These are phyloP conservation scores for Rhizopogon salebrosus DNA, from an alignment of 768 basidiomycete species.

Conservation along the genomic window DNA sequence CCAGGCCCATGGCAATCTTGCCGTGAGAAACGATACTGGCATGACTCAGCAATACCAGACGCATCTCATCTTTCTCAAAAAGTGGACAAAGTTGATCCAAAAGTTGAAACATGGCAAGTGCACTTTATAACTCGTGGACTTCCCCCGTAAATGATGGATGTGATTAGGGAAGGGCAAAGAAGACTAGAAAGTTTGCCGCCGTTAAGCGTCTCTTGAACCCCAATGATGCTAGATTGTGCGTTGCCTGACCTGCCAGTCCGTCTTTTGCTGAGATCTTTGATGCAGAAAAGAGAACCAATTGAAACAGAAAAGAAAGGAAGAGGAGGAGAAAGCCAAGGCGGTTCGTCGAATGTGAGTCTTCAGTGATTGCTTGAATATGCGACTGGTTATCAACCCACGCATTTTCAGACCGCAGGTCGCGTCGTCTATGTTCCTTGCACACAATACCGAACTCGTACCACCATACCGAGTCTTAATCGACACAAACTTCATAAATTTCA, in stretches of 20 bases:
- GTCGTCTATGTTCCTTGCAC: slow-evolving; percentile 90
- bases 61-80: not conserved
- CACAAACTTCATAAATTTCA: slow-evolving; percentile 99
- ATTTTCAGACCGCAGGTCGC: slow-evolving; percentile 70
- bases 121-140: not conserved
- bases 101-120: slow-evolving; percentile 15
- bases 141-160: not conserved
- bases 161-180: slow-evolving; percentile 79
- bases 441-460: slow-evolving; percentile 93
- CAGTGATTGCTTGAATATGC: not conserved
- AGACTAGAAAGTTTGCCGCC: slow-evolving; percentile 90
- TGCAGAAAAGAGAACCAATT: slow-evolving; percentile 88
- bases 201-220: slow-evolving; percentile 95
- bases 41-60: not conserved
- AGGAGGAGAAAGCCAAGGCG: slow-evolving; percentile 72
- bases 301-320: slow-evolving; percentile 83
- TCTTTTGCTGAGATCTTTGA: slow-evolving; percentile 1
- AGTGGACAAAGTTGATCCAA: not conserved
- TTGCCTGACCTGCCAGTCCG: slow-evolving; percentile 1
- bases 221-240: slow-evolving; percentile 87
- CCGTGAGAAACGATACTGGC: not conserved
- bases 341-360: slow-evolving; percentile 71
- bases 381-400: not conserved
- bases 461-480: slow-evolving; percentile 97
- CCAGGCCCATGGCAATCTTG: too few relatives aligned